These are phyloP conservation scores for Tremella yokohamensis DNA, from an alignment of 768 basidiomycete genomes.

Conservation along the genomic window DNA sequence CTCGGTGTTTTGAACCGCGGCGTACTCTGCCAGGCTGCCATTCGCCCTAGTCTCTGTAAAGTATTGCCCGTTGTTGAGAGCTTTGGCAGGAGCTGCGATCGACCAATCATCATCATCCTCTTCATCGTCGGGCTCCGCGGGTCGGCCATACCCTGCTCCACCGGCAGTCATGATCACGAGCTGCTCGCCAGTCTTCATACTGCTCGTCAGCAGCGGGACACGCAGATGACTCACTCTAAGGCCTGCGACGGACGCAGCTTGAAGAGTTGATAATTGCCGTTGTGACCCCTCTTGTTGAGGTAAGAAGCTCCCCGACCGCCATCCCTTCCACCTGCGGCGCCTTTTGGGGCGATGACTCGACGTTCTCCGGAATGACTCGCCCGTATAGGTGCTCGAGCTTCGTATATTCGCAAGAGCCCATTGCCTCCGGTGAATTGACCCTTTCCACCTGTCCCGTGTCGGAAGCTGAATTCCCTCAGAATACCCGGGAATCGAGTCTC, in stretches of 20 bases:
- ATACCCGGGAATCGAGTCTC: conserved; percentile 14
- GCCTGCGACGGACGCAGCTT: no score
- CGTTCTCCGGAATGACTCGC: conserved; percentile 6
- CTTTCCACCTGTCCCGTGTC: conserved; percentile 14
- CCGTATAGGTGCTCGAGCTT: conserved; percentile 1
- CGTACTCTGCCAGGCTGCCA: conserved; percentile 4
- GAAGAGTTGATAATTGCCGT: neutral
- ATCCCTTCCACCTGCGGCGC: conserved; percentile 4
- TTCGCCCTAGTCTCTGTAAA: conserved; percentile 12
- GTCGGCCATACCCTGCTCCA: conserved; percentile 8
- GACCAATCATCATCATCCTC: no score
- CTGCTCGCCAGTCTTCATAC: conserved; percentile 7
- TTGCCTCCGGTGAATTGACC: conserved; percentile 7
- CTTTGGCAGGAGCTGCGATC: neutral
- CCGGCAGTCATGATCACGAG: conserved; percentile 12
- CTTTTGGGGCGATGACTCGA: conserved; percentile 12
- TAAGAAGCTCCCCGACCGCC: conserved; percentile 7
- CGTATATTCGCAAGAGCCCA: conserved; percentile 8
- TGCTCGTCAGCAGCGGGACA: no score
- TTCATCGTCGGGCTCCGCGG: neutral
- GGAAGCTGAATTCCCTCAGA: conserved; percentile 14
- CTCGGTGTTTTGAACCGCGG: neutral
- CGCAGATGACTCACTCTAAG: no score
- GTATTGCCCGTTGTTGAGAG: conserved; percentile 11
- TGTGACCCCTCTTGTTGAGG: neutral